Base-by-base conservation (phyloP, 345 rosid species). In the Eucalyptus tenuipes region DNA sequence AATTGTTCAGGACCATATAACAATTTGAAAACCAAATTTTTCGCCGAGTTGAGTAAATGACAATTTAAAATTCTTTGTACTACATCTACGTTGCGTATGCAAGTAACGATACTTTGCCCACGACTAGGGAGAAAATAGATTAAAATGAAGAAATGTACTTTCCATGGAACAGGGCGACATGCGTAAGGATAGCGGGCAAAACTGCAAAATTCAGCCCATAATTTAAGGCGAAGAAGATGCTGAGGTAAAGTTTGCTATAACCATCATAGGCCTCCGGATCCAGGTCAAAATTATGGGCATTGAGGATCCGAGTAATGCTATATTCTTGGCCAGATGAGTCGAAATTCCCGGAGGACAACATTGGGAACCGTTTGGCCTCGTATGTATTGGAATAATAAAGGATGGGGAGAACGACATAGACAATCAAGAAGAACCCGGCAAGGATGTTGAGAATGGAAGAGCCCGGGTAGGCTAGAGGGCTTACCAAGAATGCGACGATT, bases 171-270 rank as follows among this genome's bases (percentile, higher is more conserved):
- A 96, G 94, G 12, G 94, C 91, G 25, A 96, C 99, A 88, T 97
- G 99, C 2, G 99, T 92, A 88, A 96, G 87, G 80, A 94, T 93
- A 27, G 98, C 92, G 2, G 40, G 79, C 53, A 95, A 90, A 87
- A 93, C 87, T 66, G 95, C 98, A 68, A 96, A 96, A 92, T 93
- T 89, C 53, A 94, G 86, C 25, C 99, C 99, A 29, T 96, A 96
- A 17, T 45, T 22, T 88, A 94, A 85, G 15, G 97, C 97, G 59
- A 97, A 96, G 81, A 93, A 71, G 48, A 94, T 86, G 89, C 98
- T 95, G 86, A 97, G 49, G 89, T 96, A 89, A 80, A 97, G 93
- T 85, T 94, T 94, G 95, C 99, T 96, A 88, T 97, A 96, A 86
- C 31, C 88, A 14, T 95, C 37, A 86, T 96, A 95, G 10, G 88